Percentiles rank a stretch among this genome's conserved stretches.
phyloP scores from a whole-genome alignment of 139 green algal species.

The Helicosporidium sp. region DNA sequence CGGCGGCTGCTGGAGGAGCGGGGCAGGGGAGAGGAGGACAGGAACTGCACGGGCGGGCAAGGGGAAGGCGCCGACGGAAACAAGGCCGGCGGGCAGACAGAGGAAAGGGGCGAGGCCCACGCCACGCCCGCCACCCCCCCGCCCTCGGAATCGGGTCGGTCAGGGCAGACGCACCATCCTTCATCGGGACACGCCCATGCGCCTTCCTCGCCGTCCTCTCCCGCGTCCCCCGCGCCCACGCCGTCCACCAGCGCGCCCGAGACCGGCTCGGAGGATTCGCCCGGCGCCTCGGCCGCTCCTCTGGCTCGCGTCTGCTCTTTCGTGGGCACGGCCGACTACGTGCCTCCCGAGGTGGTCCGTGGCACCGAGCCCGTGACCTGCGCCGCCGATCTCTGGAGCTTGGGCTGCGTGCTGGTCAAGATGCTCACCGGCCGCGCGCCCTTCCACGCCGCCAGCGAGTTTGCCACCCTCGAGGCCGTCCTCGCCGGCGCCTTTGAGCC shows the following conservation, averaged over 20 bases:
- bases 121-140: neutral
- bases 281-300: neutral
- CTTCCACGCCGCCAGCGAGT: slow-evolving; percentile 57
- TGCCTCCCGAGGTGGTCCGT: slow-evolving; percentile 32
- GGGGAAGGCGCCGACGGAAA: neutral
- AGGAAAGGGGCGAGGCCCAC: neutral
- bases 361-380: slow-evolving; percentile 35
- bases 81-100: neutral
- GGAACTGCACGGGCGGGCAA: neutral
- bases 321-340: slow-evolving; percentile 77
- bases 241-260: no score
- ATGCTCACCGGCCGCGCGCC: slow-evolving; percentile 41
- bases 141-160: no score
- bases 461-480: slow-evolving; percentile 65
- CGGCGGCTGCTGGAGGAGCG: neutral
- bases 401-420: slow-evolving; percentile 47
- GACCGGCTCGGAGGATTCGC: no score
- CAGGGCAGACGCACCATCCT: no score
- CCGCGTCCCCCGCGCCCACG: no score
- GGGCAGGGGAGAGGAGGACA: neutral
- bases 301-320: slow-evolving; percentile 26
- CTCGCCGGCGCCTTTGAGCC: slow-evolving; percentile 1
- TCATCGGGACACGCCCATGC: no score
- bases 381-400: slow-evolving; percentile 55
- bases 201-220: no score